Evolutionary conservation across 305 asterid genomes (phyloP).

Genomic region (Plantago coronopus): DNA sequence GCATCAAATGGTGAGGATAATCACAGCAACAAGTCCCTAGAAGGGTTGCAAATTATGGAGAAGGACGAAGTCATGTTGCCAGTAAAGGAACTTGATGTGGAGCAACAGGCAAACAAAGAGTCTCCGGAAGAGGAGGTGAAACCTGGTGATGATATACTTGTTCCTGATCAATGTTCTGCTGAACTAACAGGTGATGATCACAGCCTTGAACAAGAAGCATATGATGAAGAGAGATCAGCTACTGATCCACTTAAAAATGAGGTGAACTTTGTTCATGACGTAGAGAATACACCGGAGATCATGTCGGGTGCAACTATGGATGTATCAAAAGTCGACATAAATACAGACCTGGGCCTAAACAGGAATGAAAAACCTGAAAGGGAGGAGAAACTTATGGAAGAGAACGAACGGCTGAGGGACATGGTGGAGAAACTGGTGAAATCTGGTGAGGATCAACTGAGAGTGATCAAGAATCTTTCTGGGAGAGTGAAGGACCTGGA

Average conservation of each 20-base stretch:
- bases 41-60: neutral
- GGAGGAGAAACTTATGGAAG: conserved; percentile 44
- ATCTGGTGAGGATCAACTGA: conserved; percentile 51
- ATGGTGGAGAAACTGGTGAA: conserved; percentile 53
- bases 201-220: conserved; percentile 9
- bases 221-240: neutral
- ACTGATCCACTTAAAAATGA: neutral
- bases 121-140: conserved; percentile 4
- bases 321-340: neutral
- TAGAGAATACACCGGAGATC: neutral
- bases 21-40: neutral
- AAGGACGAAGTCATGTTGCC: neutral
- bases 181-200: neutral
- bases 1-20: neutral
- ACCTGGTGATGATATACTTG: neutral
- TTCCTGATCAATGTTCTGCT: conserved; percentile 2
- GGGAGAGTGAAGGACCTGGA: conserved; percentile 57
- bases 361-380: conserved; percentile 15
- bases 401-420: conserved; percentile 53
- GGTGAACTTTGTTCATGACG: neutral
- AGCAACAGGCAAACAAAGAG: conserved; percentile 4
- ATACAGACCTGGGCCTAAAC: neutral
- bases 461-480: conserved; percentile 48
- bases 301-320: neutral
- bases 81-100: conserved; percentile 9